Conservation (phyloP, 352 stramenopile genomes). For the Pythium phragmiticola region DNA sequence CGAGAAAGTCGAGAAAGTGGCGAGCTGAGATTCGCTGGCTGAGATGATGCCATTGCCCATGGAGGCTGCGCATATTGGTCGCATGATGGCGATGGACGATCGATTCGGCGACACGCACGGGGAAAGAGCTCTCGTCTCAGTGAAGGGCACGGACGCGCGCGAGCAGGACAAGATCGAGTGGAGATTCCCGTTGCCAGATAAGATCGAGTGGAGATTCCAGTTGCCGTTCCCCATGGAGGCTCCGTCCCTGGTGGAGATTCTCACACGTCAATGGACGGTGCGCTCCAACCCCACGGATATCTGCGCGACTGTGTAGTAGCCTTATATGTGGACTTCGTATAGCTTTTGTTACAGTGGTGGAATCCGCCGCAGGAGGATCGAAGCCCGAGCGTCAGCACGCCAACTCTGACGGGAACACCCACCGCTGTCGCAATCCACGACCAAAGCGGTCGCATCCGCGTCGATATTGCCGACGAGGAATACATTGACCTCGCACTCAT, state of each 20-base stretch:
- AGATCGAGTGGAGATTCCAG: conserved; percentile 3
- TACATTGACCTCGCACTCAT: conserved; percentile 38
- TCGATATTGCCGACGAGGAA: conserved; percentile 51
- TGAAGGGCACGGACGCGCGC: too few relatives aligned
- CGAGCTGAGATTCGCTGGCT: too few relatives aligned
- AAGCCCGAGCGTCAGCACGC: background rate
- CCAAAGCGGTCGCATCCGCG: conserved; percentile 43
- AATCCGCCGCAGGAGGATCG: background rate
- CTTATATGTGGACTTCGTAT: background rate
- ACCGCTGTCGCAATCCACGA: conserved; percentile 46
- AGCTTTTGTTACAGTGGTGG: conserved; percentile 7
- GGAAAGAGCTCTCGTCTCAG: too few relatives aligned
- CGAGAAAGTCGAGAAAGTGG: too few relatives aligned
- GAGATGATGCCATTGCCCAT: too few relatives aligned
- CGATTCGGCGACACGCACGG: too few relatives aligned
- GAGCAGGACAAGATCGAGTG: too few relatives aligned
- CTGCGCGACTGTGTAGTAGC: background rate
- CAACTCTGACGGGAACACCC: conserved; percentile 4
- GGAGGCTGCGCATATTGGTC: too few relatives aligned
- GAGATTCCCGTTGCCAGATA: conserved; percentile 3
- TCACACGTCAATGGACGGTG: conserved; percentile 12
- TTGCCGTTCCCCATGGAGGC: background rate
- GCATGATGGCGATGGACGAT: too few relatives aligned
- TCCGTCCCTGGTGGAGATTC: background rate
- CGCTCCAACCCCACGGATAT: background rate